Conservation (phyloP, 106 monocot species). For the Iris macrosiphon region DNA sequence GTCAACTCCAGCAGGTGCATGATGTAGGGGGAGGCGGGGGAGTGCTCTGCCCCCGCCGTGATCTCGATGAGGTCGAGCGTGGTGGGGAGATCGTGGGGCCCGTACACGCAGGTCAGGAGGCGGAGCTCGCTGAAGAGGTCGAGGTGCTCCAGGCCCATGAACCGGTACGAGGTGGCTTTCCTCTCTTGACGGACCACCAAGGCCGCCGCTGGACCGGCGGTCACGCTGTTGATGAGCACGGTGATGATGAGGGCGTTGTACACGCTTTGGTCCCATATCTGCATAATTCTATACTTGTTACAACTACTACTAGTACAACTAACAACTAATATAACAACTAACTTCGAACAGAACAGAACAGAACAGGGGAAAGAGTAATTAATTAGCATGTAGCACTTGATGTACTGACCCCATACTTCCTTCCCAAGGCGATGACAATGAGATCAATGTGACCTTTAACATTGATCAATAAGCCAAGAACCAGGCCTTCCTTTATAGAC, state of each 20-base stretch:
- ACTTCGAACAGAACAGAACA: no score
- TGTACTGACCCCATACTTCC: constrained; percentile 5
- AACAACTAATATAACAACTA: no score
- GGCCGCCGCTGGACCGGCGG: constrained; percentile 41
- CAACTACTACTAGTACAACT: no score
- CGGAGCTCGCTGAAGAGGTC: constrained; percentile 37
- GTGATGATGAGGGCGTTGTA: constrained; percentile 27
- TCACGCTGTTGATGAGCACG: constrained; percentile 43
- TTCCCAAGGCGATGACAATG: constrained; percentile 26
- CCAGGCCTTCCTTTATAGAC: constrained; percentile 23
- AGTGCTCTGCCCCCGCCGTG: constrained; percentile 5
- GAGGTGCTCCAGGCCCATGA: constrained; percentile 28
- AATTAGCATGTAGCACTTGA: no score
- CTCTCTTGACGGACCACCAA: constrained; percentile 24
- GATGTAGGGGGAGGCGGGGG: constrained; percentile 29
- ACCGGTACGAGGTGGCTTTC: constrained; percentile 11
- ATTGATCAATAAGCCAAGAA: constrained; percentile 55
- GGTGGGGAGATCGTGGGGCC: constrained; percentile 27
- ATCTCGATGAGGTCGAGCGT: constrained; percentile 44
- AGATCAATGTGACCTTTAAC: constrained; percentile 66
- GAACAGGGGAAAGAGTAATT: no score
- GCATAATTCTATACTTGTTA: no score
- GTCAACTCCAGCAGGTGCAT: constrained; percentile 57
- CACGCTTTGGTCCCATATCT: constrained; percentile 22
- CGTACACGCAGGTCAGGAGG: constrained; percentile 51